Conservation (phyloP, 176 grass and related monocot species). For the Neostapfia colusana region DNA sequence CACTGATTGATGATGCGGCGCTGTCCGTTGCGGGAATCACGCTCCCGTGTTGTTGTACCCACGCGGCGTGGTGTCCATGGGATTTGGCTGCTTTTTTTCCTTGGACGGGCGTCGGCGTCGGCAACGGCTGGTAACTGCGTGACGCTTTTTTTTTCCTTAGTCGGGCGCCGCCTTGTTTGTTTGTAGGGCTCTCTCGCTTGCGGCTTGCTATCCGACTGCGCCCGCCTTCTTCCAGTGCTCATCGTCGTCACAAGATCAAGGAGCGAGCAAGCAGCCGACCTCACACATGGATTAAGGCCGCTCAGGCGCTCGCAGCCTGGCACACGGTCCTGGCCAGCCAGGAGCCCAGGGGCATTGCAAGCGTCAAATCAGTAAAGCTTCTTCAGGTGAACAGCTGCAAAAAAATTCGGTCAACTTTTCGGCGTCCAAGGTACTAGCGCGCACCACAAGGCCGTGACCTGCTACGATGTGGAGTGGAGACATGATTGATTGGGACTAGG, state of each 20-base stretch:
- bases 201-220: neutral
- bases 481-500: conserved; percentile 25
- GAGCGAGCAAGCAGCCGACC: neutral
- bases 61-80: neutral
- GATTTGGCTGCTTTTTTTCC: neutral
- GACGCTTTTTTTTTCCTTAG: neutral
- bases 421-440: neutral
- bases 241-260: neutral
- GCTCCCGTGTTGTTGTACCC: neutral
- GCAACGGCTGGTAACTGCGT: neutral
- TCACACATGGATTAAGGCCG: conserved; percentile 24
- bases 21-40: conserved; percentile 38
- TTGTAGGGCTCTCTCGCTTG: neutral
- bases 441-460: too few species aligned
- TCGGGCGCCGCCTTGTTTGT: neutral
- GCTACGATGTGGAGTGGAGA: neutral
- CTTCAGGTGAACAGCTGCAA: neutral
- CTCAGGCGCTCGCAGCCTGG: neutral
- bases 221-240: too few species aligned
- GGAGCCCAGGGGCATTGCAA: neutral
- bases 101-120: neutral
- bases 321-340: neutral
- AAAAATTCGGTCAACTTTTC: neutral
- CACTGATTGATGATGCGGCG: neutral
- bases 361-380: neutral